Base-by-base conservation (phyloP, 495 filamentous ascomycete species). In the Penicillium odoratum region DNA sequence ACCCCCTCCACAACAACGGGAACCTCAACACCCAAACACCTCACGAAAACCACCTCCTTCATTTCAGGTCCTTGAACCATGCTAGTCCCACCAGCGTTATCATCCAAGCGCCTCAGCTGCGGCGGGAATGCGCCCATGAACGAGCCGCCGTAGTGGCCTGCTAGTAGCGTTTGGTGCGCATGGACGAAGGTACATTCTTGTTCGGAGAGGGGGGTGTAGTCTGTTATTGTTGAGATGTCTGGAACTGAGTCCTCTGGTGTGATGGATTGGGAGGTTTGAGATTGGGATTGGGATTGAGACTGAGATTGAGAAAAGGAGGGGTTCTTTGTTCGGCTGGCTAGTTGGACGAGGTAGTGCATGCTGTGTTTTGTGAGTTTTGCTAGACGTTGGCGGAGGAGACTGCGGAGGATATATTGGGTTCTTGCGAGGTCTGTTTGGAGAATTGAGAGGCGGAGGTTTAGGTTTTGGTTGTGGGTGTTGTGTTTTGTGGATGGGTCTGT, bases 351-450 rank as follows among this genome's bases (percentile, higher is more conserved):
- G 66, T 73, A 77, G 64, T 76, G 68, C 70, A 74, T 76, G 66
- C 70, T 72, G 63, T 75, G 63, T 57, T 70, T 71, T 45, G 77
- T 72, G 55, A 81, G 67, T 69, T 98, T 98, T 18, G 91, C 81
- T 42, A 98, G 85, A 30, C 94, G 80, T n/a, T 88, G 83, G 48
- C 94, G 83, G 43, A 98, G 78, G 58, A 91, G 87, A n/a, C 86
- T 88, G 56, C 94, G 85, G 36, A 97, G 80, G 36, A 98, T 79
- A 68, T 88, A 98, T 77, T 96, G 96, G 71, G 88, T 93, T 40
- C 94, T 80, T 71, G 96, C 90, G 49, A 98, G 85, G 78, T 98
- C 94, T 28, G 95, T 98, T 78, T 98, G 94, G 55, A 97, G 85
- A 59, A 98, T 88, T 47, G 97, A 95, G 62, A 98, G 87, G 60